Conservation (phyloP, 169 alveolate species). For the Theileria equi region DNA sequence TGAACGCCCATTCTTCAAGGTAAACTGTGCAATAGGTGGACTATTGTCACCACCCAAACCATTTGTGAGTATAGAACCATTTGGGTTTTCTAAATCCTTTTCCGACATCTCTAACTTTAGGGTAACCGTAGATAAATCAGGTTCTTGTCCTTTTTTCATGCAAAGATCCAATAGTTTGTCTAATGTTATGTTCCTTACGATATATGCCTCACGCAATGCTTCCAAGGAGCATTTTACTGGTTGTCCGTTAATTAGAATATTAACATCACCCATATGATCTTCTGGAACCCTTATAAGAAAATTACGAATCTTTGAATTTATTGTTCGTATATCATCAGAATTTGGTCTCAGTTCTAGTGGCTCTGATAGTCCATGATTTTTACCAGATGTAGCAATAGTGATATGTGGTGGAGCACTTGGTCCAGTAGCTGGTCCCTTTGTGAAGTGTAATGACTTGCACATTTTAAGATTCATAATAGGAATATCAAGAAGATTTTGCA, state of each 20-base stretch:
- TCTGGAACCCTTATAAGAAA: constrained; percentile 56
- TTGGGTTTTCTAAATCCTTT: constrained; percentile 15
- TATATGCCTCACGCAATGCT: constrained; percentile 53
- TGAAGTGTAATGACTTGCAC: constrained; percentile 22
- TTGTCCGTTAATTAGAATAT: constrained; percentile 41
- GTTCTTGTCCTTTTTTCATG: constrained; percentile 15
- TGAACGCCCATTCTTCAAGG: constrained; percentile 56
- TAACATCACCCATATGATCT: constrained; percentile 49
- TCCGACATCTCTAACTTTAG: constrained; percentile 24
- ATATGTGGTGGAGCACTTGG: constrained; percentile 17
- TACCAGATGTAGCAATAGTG: constrained; percentile 8
- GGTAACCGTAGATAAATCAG: constrained; percentile 17
- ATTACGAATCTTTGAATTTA: constrained; percentile 53
- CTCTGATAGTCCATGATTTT: background rate
- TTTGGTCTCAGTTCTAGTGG: constrained; percentile 34
- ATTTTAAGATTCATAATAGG: constrained; percentile 43
- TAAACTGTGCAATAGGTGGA: constrained; percentile 49
- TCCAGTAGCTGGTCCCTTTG: constrained; percentile 24
- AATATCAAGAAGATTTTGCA: constrained; percentile 32
- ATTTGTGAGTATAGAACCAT: background rate
- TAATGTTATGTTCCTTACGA: constrained; percentile 46
- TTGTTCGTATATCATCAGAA: constrained; percentile 16
- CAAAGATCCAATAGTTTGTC: constrained; percentile 53
- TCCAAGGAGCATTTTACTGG: constrained; percentile 52
- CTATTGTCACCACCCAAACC: constrained; percentile 12